These are phyloP conservation scores for Heterobasidion parviporum DNA, from an alignment of 1,284 basidiomycete genomes.

Conservation along the genomic window DNA sequence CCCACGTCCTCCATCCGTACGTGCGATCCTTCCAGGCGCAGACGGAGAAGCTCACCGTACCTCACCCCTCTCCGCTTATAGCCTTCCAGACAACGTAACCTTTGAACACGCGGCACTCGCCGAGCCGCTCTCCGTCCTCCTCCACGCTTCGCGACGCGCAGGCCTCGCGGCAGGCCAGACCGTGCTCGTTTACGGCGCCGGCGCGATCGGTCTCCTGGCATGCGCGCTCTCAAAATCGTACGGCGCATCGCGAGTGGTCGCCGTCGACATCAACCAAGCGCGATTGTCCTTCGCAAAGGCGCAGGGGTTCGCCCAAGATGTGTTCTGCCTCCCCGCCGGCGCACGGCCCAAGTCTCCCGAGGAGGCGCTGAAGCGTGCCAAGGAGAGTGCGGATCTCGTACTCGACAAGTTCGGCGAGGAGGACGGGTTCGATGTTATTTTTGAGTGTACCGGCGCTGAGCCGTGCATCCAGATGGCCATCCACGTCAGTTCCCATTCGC, in stretches of 20 bases:
- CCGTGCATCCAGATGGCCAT: conserved; percentile 84
- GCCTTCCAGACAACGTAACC: conserved; percentile 69
- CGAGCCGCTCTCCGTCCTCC: conserved; percentile 81
- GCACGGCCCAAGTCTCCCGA: conserved; percentile 44
- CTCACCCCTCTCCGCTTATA: conserved; percentile 20
- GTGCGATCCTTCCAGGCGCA: conserved; percentile 22
- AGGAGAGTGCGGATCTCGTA: conserved; percentile 46
- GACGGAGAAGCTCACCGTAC: neutral
- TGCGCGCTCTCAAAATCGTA: conserved; percentile 68
- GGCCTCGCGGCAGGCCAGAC: conserved; percentile 49
- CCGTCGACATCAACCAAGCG: conserved; percentile 78
- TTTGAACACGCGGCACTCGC: conserved; percentile 76
- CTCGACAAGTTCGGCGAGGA: conserved; percentile 52
- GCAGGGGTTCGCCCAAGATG: conserved; percentile 72
- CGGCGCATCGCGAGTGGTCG: conserved; percentile 67
- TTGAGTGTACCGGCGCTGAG: conserved; percentile 94
- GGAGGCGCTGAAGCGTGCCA: conserved; percentile 61
- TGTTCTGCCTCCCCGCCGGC: conserved; percentile 53
- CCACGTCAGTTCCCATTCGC: conserved; percentile 45
- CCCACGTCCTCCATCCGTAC: conserved; percentile 78
- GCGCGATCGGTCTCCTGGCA: conserved; percentile 87
- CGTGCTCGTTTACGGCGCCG: conserved; percentile 86
- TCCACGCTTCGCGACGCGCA: conserved; percentile 72
- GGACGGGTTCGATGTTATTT: conserved; percentile 86
- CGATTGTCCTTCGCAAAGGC: conserved; percentile 71